Percentiles rank a stretch among this genome's conserved stretches.
phyloP scores from a whole-genome alignment of 805 yeast genomes.

The Monosporozyma unispora region DNA sequence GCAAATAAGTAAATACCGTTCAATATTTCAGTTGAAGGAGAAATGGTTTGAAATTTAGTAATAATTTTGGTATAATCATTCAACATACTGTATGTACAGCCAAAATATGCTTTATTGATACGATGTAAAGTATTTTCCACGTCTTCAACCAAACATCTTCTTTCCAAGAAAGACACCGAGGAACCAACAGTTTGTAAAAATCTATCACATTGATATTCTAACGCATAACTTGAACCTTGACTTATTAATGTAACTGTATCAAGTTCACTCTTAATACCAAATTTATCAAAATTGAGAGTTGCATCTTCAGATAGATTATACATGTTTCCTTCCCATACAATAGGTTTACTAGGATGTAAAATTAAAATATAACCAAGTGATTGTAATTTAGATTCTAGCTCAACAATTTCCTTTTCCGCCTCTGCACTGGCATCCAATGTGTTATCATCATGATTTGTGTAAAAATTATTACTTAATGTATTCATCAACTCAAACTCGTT shows the following conservation, averaged over 20 bases:
- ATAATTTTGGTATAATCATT: conserved; percentile 48
- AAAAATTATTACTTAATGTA: background rate
- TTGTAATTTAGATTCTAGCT: conserved; percentile 22
- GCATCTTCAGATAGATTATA: conserved; percentile 38
- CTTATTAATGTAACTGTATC: conserved; percentile 19
- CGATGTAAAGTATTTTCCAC: conserved; percentile 65
- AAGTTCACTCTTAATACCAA: conserved; percentile 13
- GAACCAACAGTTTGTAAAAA: conserved; percentile 53
- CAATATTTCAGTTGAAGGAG: conserved; percentile 66
- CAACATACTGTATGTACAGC: conserved; percentile 56
- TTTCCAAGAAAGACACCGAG: conserved; percentile 46
- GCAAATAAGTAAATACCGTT: conserved; percentile 70
- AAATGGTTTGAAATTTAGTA: conserved; percentile 45
- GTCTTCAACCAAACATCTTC: conserved; percentile 58
- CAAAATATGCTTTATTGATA: conserved; percentile 57
- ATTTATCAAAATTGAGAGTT: conserved; percentile 10
- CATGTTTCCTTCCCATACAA: conserved; percentile 84
- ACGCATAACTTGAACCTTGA: conserved; percentile 54
- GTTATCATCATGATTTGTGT: background rate
- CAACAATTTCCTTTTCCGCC: conserved; percentile 23
- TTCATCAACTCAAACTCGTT: background rate
- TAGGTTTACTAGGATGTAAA: conserved; percentile 70
- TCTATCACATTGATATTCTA: conserved; percentile 47
- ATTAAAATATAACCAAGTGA: conserved; percentile 58
- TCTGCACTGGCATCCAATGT: conserved; percentile 15